phyloP scores from a whole-genome alignment of 1,284 basidiomycete species.

The Macrocystidia cucumis region DNA sequence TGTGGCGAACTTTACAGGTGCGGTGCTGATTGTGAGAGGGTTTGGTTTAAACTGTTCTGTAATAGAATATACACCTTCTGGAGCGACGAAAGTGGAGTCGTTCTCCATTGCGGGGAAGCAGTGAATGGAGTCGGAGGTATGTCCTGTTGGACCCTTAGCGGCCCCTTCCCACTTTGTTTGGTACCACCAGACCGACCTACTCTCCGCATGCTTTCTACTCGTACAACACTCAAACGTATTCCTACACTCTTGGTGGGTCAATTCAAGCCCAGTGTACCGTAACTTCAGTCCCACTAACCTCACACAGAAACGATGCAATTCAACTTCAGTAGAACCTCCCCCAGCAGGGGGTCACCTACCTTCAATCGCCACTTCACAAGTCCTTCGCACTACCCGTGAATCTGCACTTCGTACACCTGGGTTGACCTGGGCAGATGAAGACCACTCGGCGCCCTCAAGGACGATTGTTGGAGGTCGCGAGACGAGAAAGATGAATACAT shows the following conservation, averaged over 20 bases:
- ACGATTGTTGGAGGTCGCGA: slow-evolving; percentile 68
- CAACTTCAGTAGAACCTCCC: slow-evolving; percentile 47
- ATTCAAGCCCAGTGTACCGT: slow-evolving; percentile 15
- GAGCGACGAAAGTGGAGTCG: slow-evolving; percentile 76
- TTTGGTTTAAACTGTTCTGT: slow-evolving; percentile 77
- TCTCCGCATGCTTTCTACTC: no score
- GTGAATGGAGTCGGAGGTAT: no score
- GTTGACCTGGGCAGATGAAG: slow-evolving; percentile 62
- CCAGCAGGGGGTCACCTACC: slow-evolving; percentile 70
- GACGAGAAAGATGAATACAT: slow-evolving; percentile 86
- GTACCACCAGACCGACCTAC: no score
- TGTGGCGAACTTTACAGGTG: slow-evolving; percentile 49
- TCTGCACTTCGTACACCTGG: slow-evolving; percentile 66
- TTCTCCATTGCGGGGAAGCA: slow-evolving; percentile 57
- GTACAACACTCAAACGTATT: neutral
- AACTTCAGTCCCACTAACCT: no score
- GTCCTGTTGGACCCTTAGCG: no score
- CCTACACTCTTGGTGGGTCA: neutral
- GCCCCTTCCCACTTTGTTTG: no score
- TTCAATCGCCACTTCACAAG: slow-evolving; percentile 55
- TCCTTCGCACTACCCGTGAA: slow-evolving; percentile 59
- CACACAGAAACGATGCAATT: slow-evolving; percentile 31
- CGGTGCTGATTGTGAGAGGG: slow-evolving; percentile 35
- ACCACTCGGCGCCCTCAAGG: slow-evolving; percentile 30
- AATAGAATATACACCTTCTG: slow-evolving; percentile 80